Conservation (phyloP, 805 yeast species). For the Diddensiella transvaalensis region DNA sequence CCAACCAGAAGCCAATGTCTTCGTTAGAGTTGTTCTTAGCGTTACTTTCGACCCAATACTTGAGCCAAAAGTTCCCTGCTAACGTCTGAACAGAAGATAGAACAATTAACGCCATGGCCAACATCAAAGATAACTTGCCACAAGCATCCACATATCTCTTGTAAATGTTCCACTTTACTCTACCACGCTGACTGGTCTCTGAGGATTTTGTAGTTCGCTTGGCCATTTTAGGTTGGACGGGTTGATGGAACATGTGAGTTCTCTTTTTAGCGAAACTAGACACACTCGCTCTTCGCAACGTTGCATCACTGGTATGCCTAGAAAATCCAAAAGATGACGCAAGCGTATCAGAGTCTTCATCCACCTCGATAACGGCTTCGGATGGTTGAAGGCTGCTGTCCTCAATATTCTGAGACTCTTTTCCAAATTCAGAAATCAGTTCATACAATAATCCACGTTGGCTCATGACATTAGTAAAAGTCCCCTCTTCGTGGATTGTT, state of each 20-base stretch:
- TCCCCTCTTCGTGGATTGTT: constrained; percentile 49
- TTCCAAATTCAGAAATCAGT: constrained; percentile 24
- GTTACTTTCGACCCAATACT: constrained; percentile 86
- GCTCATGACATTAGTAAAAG: constrained; percentile 49
- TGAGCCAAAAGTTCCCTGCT: constrained; percentile 73
- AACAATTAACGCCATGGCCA: constrained; percentile 41
- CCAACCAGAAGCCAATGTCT: constrained; percentile 55
- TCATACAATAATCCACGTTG: constrained; percentile 18
- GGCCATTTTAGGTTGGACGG: constrained; percentile 3
- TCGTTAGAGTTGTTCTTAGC: constrained; percentile 61
- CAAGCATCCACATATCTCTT: constrained; percentile 74
- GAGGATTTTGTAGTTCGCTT: constrained; percentile 11
- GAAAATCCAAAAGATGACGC: constrained; percentile 9
- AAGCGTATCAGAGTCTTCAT: constrained; percentile 8
- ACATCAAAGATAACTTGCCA: constrained; percentile 38
- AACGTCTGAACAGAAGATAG: constrained; percentile 50
- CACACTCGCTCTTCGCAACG: constrained; percentile 21
- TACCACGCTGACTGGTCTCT: constrained; percentile 78
- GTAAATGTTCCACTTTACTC: constrained; percentile 78
- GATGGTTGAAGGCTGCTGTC: constrained; percentile 4
- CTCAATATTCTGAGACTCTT: constrained; percentile 1
- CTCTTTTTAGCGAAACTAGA: constrained; percentile 8
- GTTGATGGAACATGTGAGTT: neutral
- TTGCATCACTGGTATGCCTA: constrained; percentile 17
- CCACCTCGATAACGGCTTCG: constrained; percentile 3